Evolutionary conservation across 2,329 filamentous ascomycete genomes (phyloP), one percentile per base, ranked within the genome.

Genomic region (Aspergillus fijiensis): DNA sequence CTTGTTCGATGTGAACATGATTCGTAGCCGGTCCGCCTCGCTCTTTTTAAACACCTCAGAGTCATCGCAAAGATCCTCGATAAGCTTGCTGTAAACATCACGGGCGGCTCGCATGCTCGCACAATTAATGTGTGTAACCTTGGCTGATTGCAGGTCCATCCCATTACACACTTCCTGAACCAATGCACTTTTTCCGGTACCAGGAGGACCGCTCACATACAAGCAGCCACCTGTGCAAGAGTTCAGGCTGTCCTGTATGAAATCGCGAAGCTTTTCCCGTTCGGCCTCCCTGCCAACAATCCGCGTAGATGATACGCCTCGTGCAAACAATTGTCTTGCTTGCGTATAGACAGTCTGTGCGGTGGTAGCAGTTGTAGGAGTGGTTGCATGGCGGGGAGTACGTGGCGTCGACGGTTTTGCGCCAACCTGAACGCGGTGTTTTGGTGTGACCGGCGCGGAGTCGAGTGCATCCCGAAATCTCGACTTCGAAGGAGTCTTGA

Each of bases 181-280:
- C 81, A 98, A 89, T 31, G 95, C 95, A 74, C 93, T 98, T 80
- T 99, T 99, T 57, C 95, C 95, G 0, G 95, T 99, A 11, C 95
- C 95, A 2, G 95, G 95, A 4, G 95, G 95, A 0, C 95, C 95
- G 68, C 93, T 97, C 66, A 99, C 89, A 73, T 99, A 99, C 55
- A 96, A 84, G 72, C 94, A 98, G 56, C 93, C 92, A 56, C 88
- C 87, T 3, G 84, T 85, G 11, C 80, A 81, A 19, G 84, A 76
- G 9, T 84, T 80, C 5, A 88, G 79, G 66, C 87, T 86, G 54
- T 84, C 83, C 45, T 85, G 79, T 54, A 97, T 82, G 71, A 96
- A 97, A 0, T 72, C 76, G 12, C 81, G 79, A 35, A 98, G 79
- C 64, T 92, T 87, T 14, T 82, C 79, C 81, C 70, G 84, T 75